These are phyloP conservation scores for Zygosaccharomyces pseudobailii DNA, from an alignment of 1,139 yeast species.

Conservation along the genomic window DNA sequence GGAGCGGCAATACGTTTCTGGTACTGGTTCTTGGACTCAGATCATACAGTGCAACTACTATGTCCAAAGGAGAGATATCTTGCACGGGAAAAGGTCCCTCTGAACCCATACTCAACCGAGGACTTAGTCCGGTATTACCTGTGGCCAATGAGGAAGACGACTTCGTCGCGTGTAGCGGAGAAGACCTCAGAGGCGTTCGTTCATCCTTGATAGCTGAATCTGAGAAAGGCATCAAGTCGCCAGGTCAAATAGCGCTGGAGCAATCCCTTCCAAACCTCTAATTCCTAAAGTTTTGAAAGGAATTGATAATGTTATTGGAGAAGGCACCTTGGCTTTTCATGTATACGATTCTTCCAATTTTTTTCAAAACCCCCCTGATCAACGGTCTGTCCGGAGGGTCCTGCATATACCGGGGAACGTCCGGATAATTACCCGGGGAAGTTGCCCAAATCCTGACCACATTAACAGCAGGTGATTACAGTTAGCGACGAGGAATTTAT, in stretches of 20 bases:
- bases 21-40: slow-evolving; percentile 12
- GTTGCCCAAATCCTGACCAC: neutral
- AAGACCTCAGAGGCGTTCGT: slow-evolving; percentile 1
- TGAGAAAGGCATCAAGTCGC: slow-evolving; percentile 1
- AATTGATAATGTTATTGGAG: neutral
- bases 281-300: neutral
- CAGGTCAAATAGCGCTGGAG: neutral
- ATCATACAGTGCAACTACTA: slow-evolving; percentile 29
- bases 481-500: no score
- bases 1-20: slow-evolving; percentile 15
- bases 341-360: neutral
- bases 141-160: neutral
- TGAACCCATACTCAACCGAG: neutral
- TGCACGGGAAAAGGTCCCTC: neutral
- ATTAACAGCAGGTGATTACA: neutral
- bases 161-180: slow-evolving; percentile 1
- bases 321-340: neutral
- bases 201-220: slow-evolving; percentile 1
- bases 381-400: neutral
- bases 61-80: slow-evolving; percentile 29
- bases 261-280: neutral
- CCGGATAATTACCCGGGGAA: neutral
- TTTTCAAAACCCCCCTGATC: slow-evolving; percentile 1
- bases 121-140: neutral
- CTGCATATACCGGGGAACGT: neutral